Evolutionary conservation across 805 yeast species (phyloP), one percentile per base, ranked within the genome.

Genomic region (Spathaspora gorwiae): DNA sequence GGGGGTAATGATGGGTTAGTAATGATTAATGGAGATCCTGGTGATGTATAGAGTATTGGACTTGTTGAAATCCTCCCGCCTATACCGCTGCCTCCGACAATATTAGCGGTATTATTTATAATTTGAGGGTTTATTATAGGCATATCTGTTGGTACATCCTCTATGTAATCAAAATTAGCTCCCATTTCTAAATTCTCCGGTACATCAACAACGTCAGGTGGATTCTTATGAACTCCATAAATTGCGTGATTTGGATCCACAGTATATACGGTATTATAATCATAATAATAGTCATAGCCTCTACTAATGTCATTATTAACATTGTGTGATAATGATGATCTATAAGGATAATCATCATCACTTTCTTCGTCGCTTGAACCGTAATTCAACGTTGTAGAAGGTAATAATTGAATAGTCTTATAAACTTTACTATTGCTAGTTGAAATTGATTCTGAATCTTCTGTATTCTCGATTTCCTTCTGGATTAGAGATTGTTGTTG

Each of bases 321-420:
- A 57, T 85, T 83, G 64, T 86, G 94, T 1, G 89, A 81, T 41
- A 83, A 75, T 58, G 83, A 73, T 51, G 78, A 60, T 10, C 74
- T 70, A 56, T 71, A 71, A 1, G 73, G 73, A 48, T 68, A 71
- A 46, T 79, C 83, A 39, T 78, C 84, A 47, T 81, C 84, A 50
- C 82, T 81, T 44, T 76, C 79, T 47, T 78, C 83, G 43, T 78
- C 82, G 7, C 77, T 70, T 5, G 86, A 79, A 7, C 88, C 87
- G 59, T 80, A 80, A 59, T 90, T 90, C 45, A 92, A 75, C 0
- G 88, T 81, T 0, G 98, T 90, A 2, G 97, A 83, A 2, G 98
- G 97, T 43, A 92, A 66, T 37, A 81, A 71, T 33, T 88, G 89
- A 51, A 90, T 90, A 9, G 88, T 85, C 37, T 78, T 76, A 43